phyloP scores from a whole-genome alignment of 2,329 filamentous ascomycete genomes.

The Meredithiella fracta region DNA sequence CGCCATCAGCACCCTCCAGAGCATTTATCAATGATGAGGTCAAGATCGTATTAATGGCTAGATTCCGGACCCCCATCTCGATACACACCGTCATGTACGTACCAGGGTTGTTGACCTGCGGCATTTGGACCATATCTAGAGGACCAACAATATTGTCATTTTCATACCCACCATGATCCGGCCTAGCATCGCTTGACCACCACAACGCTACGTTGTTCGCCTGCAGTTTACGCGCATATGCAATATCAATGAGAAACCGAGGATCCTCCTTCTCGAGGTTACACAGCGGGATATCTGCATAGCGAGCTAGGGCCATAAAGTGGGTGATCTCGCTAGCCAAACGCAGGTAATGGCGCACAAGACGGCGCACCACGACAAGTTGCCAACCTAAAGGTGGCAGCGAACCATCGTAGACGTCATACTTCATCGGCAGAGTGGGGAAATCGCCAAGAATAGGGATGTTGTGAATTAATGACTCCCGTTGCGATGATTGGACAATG shows the following conservation, averaged over 20 bases:
- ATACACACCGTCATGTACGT: constrained; percentile 95
- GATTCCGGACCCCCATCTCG: constrained; percentile 80
- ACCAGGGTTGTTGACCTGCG: constrained; percentile 78
- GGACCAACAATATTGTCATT: constrained; percentile 73
- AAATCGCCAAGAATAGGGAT: constrained; percentile 72
- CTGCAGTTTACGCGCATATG: constrained; percentile 78
- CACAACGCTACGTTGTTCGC: constrained; percentile 87
- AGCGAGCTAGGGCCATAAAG: constrained; percentile 70
- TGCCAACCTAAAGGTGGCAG: constrained; percentile 92
- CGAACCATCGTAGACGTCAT: constrained; percentile 69
- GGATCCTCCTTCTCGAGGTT: constrained; percentile 92
- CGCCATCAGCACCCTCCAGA: constrained; percentile 73
- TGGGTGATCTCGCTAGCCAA: constrained; percentile 88
- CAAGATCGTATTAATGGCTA: constrained; percentile 94
- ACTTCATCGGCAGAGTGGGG: constrained; percentile 64
- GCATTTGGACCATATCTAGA: constrained; percentile 80
- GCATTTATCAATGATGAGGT: constrained; percentile 95
- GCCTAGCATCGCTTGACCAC: constrained; percentile 79
- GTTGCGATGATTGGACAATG: constrained; percentile 80
- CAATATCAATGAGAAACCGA: constrained; percentile 85
- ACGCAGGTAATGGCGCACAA: constrained; percentile 80
- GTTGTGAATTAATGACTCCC: constrained; percentile 64
- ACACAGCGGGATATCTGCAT: constrained; percentile 86
- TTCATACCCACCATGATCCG: constrained; percentile 92
- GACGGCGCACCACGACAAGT: constrained; percentile 64